Percentiles rank a stretch among this genome's conserved stretches.
These are phyloP conservation scores for Melampsora larici-populina DNA, from an alignment of 1,284 basidiomycete species.

Conservation along the genomic window DNA sequence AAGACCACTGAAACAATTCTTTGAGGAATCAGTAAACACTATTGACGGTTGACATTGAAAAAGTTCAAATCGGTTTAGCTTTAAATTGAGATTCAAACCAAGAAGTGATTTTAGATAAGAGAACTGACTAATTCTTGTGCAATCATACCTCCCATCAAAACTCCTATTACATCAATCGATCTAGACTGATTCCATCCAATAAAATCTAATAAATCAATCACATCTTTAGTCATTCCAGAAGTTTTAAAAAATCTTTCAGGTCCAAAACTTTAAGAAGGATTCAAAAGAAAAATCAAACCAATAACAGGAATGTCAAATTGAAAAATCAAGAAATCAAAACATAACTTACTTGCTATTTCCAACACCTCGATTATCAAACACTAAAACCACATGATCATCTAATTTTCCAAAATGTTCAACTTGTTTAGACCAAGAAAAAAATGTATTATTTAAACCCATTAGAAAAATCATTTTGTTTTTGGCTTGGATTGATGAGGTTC, in stretches of 20 bases:
- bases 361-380: constrained; percentile 84
- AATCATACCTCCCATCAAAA: constrained; percentile 83
- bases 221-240: constrained; percentile 73
- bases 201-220: constrained; percentile 66
- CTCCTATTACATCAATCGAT: constrained; percentile 71
- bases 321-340: too few relatives aligned
- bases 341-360: constrained; percentile 69
- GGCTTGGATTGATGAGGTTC: constrained; percentile 47
- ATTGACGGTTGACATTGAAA: neutral
- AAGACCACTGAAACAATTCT: constrained; percentile 67
- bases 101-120: neutral
- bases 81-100: neutral
- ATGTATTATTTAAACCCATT: constrained; percentile 55
- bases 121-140: constrained; percentile 51
- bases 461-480: constrained; percentile 52
- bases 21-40: constrained; percentile 57
- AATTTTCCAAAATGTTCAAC: constrained; percentile 52
- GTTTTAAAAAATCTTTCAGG: constrained; percentile 58
- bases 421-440: constrained; percentile 51
- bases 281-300: too few relatives aligned
- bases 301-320: too few relatives aligned
- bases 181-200: constrained; percentile 64
- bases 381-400: constrained; percentile 62
- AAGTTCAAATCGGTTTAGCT: neutral
- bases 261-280: constrained; percentile 2